Base-by-base conservation (phyloP, 805 yeast genomes). In the Metschnikowia aberdeeniae region DNA sequence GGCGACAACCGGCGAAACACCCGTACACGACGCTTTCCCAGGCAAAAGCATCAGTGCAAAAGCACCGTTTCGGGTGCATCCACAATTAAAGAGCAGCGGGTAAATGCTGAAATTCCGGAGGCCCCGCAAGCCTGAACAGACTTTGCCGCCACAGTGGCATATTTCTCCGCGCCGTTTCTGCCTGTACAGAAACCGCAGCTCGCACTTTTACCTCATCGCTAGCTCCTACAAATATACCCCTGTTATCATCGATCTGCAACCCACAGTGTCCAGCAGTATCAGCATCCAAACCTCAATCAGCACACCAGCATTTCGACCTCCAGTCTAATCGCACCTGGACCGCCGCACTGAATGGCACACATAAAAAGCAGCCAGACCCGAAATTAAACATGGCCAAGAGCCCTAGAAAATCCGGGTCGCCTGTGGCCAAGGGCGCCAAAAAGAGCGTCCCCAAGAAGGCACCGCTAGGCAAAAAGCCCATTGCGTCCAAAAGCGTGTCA, bases 351-450 rank as follows among this genome's bases (percentile, higher is more conserved):
- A 24, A 36, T 36, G 38, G 30, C 13, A 12, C 26, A 11, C 27
- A 34, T 20, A 44, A 47, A 32, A 40, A 20, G 17, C 28, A 33
- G 20, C 12, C 10, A 34, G 12, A 20, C 9, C 6, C 28, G 13
- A 34, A 28, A 17, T 28, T 24, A 17, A 11, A 9, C 28, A 64
- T 65, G 70, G 67, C 67, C 30, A 65, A 64, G 48, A 60, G 65
- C 46, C 66, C 68, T 33, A 60, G 66, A 53, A 62, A 60, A 45
- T 43, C 51, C 8, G 42, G 40, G 43, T 8, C 36, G 12, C 31
- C 46, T n/a, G 19, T 32, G 12, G 46, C 44, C 40, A 36, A 22
- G 10, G 26, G 12, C 27, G 35, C 42, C 35, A 39, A 39, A 22
- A 39, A 30, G 14, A 13, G 27, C n/a, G 10, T 12, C 8, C 19